Conservation (phyloP, 192 early-diverging fungal species). For the Linnemannia schmuckeri region DNA sequence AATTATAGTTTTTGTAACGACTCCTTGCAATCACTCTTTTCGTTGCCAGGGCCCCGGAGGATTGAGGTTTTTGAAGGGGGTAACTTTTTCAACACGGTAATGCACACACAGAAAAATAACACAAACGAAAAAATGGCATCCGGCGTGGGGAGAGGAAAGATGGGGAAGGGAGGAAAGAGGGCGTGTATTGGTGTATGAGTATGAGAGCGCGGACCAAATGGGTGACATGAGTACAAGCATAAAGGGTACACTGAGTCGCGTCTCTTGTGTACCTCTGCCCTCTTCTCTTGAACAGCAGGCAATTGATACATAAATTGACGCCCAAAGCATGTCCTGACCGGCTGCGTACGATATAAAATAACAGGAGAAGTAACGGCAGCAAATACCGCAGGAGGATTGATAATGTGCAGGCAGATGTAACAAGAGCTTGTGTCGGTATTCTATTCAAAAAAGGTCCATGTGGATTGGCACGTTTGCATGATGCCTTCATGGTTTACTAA, state of each 20-base stretch:
- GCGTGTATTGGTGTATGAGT: slow-evolving; percentile 6
- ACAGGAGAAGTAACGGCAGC: not conserved
- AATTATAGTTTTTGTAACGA: not conserved
- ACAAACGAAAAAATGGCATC: not conserved
- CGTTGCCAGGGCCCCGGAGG: not conserved
- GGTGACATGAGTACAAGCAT: slow-evolving; percentile 20
- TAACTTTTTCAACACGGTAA: not conserved
- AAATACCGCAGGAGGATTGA: not conserved
- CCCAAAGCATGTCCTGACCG: not conserved
- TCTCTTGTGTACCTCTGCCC: not conserved
- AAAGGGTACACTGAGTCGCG: not conserved
- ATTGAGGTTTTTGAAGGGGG: not conserved
- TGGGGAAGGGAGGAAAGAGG: not conserved
- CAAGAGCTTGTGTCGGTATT: not conserved
- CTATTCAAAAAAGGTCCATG: not conserved
- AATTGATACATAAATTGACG: not conserved
- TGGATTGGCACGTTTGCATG: slow-evolving; percentile 7
- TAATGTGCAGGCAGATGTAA: not conserved
- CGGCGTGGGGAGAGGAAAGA: not conserved
- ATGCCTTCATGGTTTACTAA: not conserved
- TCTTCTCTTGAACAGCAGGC: not conserved
- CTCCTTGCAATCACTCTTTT: not conserved
- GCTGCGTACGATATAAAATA: not conserved
- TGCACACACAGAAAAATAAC: not conserved
- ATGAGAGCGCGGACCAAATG: slow-evolving; percentile 6